Conservation (phyloP, 2,329 filamentous ascomycete genomes). For the Sporothrix luriei region DNA sequence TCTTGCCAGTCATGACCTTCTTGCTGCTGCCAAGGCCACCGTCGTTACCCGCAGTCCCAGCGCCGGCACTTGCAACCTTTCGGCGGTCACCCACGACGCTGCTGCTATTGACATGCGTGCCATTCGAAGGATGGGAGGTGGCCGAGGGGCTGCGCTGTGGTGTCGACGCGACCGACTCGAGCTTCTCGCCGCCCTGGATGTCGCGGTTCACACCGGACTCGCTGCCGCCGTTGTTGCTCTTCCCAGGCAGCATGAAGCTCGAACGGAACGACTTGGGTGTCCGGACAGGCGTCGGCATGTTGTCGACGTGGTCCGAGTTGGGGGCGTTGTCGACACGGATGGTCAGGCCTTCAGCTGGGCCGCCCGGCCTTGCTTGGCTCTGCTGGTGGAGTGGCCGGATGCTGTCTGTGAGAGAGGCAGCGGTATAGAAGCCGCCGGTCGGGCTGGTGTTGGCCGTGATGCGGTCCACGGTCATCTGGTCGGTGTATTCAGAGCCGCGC, state of each 20-base stretch:
- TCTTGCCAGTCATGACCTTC: constrained; percentile 56
- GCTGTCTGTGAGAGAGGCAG: constrained; percentile 73
- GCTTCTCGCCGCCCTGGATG: constrained; percentile 72
- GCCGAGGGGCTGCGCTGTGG: constrained; percentile 57
- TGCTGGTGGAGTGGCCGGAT: constrained; percentile 70
- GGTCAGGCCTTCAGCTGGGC: constrained; percentile 47
- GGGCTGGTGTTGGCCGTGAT: constrained; percentile 75
- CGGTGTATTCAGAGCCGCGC: constrained; percentile 78
- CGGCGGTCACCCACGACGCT: constrained; percentile 18
- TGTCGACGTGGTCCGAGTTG: constrained; percentile 48
- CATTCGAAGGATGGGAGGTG: constrained; percentile 40
- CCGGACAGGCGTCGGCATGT: constrained; percentile 63
- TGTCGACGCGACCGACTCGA: constrained; percentile 79
- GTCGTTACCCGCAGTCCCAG: constrained; percentile 3
- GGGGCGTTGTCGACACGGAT: constrained; percentile 64
- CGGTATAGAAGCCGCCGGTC: constrained; percentile 59
- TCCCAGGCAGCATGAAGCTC: constrained; percentile 67
- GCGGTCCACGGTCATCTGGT: constrained; percentile 70
- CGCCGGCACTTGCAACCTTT: neutral
- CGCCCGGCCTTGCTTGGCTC: constrained; percentile 26
- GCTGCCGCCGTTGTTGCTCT: constrained; percentile 52
- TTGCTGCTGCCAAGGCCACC: constrained; percentile 50
- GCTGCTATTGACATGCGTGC: constrained; percentile 42
- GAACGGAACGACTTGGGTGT: constrained; percentile 77
- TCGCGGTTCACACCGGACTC: constrained; percentile 56